A percentile compares a stretch with the other conserved stretches of the same genome.
Conservation (phyloP, 495 filamentous ascomycete species). For the Niebla homalea region DNA sequence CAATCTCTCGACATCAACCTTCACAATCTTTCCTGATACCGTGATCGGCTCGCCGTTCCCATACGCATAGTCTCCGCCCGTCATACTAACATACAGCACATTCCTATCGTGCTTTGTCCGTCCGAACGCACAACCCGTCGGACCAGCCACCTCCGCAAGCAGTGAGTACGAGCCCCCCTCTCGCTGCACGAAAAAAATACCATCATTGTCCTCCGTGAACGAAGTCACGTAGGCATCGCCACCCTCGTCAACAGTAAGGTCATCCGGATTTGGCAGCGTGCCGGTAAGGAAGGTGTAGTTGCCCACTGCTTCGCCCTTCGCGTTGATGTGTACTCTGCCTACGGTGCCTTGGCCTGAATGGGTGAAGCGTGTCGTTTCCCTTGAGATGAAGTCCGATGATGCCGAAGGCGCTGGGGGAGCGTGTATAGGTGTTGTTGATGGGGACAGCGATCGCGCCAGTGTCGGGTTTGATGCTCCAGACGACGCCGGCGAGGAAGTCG, state of each 20-base stretch:
- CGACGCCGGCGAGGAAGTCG: not conserved
- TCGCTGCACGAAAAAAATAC: not conserved
- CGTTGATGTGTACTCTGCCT: slow-evolving; percentile 1
- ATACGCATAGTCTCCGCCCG: not conserved
- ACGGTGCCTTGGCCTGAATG: slow-evolving; percentile 1
- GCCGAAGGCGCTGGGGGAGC: not conserved
- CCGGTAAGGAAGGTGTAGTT: not conserved
- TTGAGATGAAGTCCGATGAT: not conserved
- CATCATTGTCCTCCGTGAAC: not conserved
- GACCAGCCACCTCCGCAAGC: not conserved
- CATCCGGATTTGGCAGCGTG: not conserved
- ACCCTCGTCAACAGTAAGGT: not conserved
- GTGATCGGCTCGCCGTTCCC: no score
- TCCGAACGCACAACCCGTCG: not conserved
- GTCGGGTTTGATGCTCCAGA: not conserved
- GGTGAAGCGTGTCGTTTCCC: slow-evolving; percentile 1
- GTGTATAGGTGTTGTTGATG: not conserved
- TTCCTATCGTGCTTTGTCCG: not conserved
- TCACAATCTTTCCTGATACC: no score
- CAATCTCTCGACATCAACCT: no score
- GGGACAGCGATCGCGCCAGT: slow-evolving; percentile 1
- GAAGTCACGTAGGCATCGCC: not conserved
- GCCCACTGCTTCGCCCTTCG: not conserved
- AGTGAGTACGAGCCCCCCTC: not conserved
- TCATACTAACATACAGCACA: not conserved